These are phyloP conservation scores for Chlorella variabilis DNA, from an alignment of 163 green algal species.

Conservation along the genomic window DNA sequence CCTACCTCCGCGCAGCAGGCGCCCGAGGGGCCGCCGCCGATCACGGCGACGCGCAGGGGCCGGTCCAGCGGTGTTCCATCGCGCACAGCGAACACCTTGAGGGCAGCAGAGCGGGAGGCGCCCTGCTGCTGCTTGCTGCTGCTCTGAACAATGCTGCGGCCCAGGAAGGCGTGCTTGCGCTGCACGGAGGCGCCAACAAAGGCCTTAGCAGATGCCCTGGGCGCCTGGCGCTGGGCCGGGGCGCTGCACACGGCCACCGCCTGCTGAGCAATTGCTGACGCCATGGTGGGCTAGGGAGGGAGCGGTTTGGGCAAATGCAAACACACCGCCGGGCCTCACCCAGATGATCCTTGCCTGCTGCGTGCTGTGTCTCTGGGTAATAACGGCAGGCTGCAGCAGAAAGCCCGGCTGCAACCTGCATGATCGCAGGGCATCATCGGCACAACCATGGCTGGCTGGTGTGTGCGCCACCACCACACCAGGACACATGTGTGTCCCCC, in stretches of 20 bases:
- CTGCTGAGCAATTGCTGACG: background rate
- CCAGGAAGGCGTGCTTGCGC: conserved; percentile 2
- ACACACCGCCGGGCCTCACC: background rate
- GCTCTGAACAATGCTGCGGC: background rate
- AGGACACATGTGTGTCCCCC: too few species aligned
- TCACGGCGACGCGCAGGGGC: conserved; percentile 91
- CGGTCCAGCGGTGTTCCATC: conserved; percentile 83
- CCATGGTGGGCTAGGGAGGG: background rate
- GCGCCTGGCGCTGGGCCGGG: background rate
- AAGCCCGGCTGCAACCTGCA: too few species aligned
- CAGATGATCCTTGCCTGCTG: too few species aligned
- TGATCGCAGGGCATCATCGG: too few species aligned
- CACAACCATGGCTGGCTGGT: too few species aligned
- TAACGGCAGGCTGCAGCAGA: too few species aligned
- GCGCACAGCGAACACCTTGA: conserved; percentile 65
- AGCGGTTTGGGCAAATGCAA: background rate
- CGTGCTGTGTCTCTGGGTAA: too few species aligned
- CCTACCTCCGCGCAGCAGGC: conserved; percentile 87
- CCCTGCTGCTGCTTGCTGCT: conserved; percentile 26
- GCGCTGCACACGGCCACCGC: background rate
- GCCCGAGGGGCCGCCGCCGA: conserved; percentile 95
- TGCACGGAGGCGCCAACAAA: conserved; percentile 25
- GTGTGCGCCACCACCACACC: too few species aligned
- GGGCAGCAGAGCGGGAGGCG: conserved; percentile 2
- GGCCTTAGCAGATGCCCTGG: background rate